These are phyloP conservation scores for Tolypocladium tundrense DNA, from an alignment of 2,329 filamentous ascomycete genomes.

Conservation along the genomic window DNA sequence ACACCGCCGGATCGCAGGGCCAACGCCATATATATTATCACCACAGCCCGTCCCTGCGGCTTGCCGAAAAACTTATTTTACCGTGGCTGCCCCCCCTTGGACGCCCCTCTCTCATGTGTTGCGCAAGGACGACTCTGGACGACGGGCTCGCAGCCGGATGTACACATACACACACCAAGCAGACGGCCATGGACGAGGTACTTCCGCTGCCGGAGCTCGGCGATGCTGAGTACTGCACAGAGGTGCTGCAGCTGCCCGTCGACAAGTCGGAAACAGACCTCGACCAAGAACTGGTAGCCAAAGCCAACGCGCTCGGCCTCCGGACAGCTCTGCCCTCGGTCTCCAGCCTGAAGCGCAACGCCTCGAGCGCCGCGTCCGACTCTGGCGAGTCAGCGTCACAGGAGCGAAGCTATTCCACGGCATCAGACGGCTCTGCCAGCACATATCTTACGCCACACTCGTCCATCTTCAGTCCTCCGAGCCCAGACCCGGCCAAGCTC, in stretches of 20 bases:
- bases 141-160: not conserved
- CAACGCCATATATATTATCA: not conserved
- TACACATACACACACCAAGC: not conserved
- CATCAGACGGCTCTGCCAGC: slow-evolving; percentile 29
- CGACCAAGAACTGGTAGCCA: slow-evolving; percentile 25
- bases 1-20: not conserved
- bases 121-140: not conserved
- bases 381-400: slow-evolving; percentile 29
- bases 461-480: slow-evolving; percentile 22
- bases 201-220: slow-evolving; percentile 25
- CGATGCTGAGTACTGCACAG: slow-evolving; percentile 26
- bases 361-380: slow-evolving; percentile 30
- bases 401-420: slow-evolving; percentile 33
- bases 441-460: slow-evolving; percentile 32
- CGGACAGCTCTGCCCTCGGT: slow-evolving; percentile 12
- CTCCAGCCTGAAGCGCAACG: slow-evolving; percentile 22
- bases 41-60: not conserved
- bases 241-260: slow-evolving; percentile 25
- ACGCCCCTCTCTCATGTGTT: not conserved
- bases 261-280: slow-evolving; percentile 27
- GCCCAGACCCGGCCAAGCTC: slow-evolving; percentile 6
- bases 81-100: not conserved
- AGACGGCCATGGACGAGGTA: slow-evolving; percentile 3
- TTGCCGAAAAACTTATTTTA: not conserved
- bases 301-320: slow-evolving; percentile 25